Base-by-base conservation (phyloP, 805 yeast species). In the Candida alai region DNA sequence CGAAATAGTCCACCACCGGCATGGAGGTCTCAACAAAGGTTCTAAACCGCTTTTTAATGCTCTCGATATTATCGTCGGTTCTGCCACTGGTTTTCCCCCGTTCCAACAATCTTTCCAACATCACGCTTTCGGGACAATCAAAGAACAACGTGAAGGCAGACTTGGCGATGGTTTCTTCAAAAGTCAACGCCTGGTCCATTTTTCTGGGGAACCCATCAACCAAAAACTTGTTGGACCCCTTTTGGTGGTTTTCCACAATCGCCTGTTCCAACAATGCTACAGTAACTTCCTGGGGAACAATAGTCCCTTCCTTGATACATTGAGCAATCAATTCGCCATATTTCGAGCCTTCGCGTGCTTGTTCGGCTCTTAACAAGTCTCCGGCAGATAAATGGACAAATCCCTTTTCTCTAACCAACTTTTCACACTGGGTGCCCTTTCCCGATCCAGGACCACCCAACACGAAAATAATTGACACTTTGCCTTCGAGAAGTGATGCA, bases 381-480 rank as follows among this genome's bases (percentile, higher is more conserved):
- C 98, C 98, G n/a, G 98, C 98, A 24, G 94, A 80, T 28, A 90
- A 65, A 56, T 90, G 98, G 20, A 83, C 80, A 58, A 89, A 93
- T 12, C 80, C 78, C 55, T 76, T 83, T 48, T 88, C 85, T 14
- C 73, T 62, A 28, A 90, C 97, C 37, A 90, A 70, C 52, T 78
- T 84, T 20, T 80, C 82, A 67, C 97, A 86, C 62, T 90, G 98
- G 1, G 98, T 90, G 37, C 98, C 97, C 56, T 93, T 93, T 28
- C 98, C 97, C 19, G 95, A 85, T 14, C 97, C 97, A 4, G 97
- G 97, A 3, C 97, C 97, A 28, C 98, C 98, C 20, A 90, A 74
- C 13, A 90, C 96, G 58, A 86, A 90, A 18, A 89, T 72, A 4
- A 90, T 95, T 18, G 84, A 77, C 19, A 84, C 78, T 36, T 85